These are phyloP conservation scores for Entomortierella beljakovae DNA, from an alignment of 192 early-diverging fungal species.

Conservation along the genomic window DNA sequence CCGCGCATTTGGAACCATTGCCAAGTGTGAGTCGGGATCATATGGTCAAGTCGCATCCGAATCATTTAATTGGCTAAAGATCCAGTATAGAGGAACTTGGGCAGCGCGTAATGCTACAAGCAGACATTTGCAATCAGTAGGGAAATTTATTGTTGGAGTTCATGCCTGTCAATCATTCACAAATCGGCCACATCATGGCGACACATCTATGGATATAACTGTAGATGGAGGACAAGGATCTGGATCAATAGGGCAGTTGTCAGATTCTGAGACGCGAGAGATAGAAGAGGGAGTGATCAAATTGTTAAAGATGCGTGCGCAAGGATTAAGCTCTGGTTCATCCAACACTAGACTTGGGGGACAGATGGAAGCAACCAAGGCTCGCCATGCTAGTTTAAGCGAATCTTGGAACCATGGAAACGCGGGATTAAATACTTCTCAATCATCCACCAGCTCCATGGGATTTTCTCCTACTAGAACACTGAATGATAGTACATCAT, in stretches of 20 bases:
- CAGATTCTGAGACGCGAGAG: conserved; percentile 18
- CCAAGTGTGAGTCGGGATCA: conserved; percentile 20
- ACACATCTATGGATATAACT: conserved; percentile 21
- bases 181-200: not conserved
- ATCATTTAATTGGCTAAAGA: conserved; percentile 47
- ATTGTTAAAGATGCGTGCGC: conserved; percentile 25
- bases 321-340: not conserved
- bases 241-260: not conserved
- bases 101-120: conserved; percentile 28
- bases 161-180: conserved; percentile 21
- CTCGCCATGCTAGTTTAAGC: conserved; percentile 18
- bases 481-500: conserved; percentile 1
- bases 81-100: conserved; percentile 28
- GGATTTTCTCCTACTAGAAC: conserved; percentile 1
- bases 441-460: not conserved
- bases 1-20: conserved; percentile 34
- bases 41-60: conserved; percentile 20
- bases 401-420: conserved; percentile 35
- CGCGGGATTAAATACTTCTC: not conserved
- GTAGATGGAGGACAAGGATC: not conserved
- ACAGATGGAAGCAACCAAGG: conserved; percentile 2
- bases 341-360: not conserved
- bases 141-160: conserved; percentile 36
- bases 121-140: conserved; percentile 32
- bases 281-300: conserved; percentile 26